Evolutionary conservation across 1,139 yeast species (phyloP).

Genomic region (Pichia sp.): DNA sequence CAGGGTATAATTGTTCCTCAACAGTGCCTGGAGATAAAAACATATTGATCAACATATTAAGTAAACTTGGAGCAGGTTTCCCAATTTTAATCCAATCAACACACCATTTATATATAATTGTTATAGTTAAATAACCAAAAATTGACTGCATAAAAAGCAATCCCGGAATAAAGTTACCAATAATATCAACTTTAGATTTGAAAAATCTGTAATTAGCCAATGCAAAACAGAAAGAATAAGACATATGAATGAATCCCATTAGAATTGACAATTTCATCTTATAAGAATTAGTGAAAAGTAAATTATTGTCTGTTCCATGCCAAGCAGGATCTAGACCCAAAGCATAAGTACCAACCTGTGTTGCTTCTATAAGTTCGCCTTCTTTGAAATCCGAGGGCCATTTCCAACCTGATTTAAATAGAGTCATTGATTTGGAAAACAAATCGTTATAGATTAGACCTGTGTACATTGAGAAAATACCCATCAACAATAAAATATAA

Average conservation of each 20-base stretch:
- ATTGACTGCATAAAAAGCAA: conserved; percentile 91
- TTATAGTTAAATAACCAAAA: conserved; percentile 79
- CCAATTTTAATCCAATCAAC: conserved; percentile 79
- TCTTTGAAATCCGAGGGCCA: conserved; percentile 71
- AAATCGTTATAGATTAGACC: conserved; percentile 91
- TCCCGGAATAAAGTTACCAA: conserved; percentile 94
- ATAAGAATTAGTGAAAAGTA: conserved; percentile 86
- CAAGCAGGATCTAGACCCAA: conserved; percentile 91
- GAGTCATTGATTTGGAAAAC: conserved; percentile 81
- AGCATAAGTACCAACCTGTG: conserved; percentile 58
- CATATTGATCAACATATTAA: conserved; percentile 95
- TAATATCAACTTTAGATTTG: conserved; percentile 70
- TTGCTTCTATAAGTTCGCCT: conserved; percentile 59
- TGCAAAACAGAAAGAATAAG: conserved; percentile 80
- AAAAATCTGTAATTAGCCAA: conserved; percentile 72
- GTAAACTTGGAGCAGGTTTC: conserved; percentile 82
- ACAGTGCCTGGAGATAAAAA: conserved; percentile 87
- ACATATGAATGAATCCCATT: conserved; percentile 94
- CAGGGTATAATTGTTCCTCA: conserved; percentile 75
- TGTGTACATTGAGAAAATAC: conserved; percentile 84
- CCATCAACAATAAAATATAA: conserved; percentile 85
- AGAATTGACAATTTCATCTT: conserved; percentile 93
- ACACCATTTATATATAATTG: conserved; percentile 90
- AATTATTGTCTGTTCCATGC: conserved; percentile 94
- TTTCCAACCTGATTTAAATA: conserved; percentile 84